Evolutionary conservation across 805 yeast species (phyloP).

Genomic region (Ogataea paraovalis): DNA sequence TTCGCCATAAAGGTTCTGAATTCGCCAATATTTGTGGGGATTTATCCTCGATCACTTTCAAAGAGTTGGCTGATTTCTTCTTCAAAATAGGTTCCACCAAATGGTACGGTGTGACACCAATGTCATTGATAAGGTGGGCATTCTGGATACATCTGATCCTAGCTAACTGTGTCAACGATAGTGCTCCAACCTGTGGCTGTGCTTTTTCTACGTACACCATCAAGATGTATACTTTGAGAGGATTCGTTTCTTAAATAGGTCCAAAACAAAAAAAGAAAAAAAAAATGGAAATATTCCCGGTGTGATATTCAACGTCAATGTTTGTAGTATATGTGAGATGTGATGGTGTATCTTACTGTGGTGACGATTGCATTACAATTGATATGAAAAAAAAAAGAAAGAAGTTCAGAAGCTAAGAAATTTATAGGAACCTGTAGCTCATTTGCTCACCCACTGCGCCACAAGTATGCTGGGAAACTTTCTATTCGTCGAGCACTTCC

Average conservation of each 20-base stretch:
- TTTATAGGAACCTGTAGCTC: no score
- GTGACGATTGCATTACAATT: no score
- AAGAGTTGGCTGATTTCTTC: conserved; percentile 42
- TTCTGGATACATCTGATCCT: conserved; percentile 28
- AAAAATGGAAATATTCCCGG: neutral
- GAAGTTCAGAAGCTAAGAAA: no score
- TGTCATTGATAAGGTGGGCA: conserved; percentile 30
- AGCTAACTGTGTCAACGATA: conserved; percentile 25
- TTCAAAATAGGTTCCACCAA: conserved; percentile 43
- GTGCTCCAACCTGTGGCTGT: conserved; percentile 21
- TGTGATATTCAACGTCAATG: no score
- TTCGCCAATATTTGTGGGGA: conserved; percentile 41
- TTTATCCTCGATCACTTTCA: conserved; percentile 36
- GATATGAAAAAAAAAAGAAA: no score
- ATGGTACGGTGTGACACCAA: conserved; percentile 38
- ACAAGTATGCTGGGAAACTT: no score
- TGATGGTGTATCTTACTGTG: no score
- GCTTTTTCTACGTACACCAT: conserved; percentile 19
- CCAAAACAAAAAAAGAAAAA: neutral
- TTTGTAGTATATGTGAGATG: no score
- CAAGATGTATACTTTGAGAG: no score
- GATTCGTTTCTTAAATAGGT: neutral
- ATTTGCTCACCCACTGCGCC: no score
- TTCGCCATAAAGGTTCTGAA: conserved; percentile 44
- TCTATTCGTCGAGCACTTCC: no score